phyloP scores from a whole-genome alignment of 805 yeast genomes.

The Ogataea wickerhamii region DNA sequence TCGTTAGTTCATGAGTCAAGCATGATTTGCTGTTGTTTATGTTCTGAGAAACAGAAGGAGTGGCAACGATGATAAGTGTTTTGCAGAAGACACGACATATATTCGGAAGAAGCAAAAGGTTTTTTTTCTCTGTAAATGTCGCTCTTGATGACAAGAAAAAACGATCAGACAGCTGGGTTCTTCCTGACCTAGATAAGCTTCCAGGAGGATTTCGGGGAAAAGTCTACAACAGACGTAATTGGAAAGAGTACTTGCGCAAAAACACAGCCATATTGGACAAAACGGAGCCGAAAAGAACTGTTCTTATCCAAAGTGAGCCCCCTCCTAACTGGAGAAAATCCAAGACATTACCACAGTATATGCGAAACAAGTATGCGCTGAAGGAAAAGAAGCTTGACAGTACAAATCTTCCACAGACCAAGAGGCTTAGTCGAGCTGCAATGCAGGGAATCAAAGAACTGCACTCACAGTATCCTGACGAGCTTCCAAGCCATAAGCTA shows the following conservation, averaged over 20 bases:
- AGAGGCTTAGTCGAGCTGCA: slow-evolving; percentile 61
- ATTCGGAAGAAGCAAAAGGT: no score
- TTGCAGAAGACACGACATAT: no score
- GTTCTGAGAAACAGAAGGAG: no score
- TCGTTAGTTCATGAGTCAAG: no score
- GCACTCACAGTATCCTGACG: slow-evolving; percentile 55
- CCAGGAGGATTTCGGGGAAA: slow-evolving; percentile 35
- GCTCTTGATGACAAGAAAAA: no score
- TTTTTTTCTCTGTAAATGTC: no score
- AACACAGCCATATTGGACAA: slow-evolving; percentile 17
- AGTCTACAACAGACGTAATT: slow-evolving; percentile 28
- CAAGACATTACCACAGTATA: slow-evolving; percentile 58
- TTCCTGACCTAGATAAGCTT: slow-evolving; percentile 33
- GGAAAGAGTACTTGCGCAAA: slow-evolving; percentile 24
- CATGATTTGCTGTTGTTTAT: no score
- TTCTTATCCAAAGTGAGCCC: slow-evolving; percentile 25
- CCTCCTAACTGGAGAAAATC: slow-evolving; percentile 47
- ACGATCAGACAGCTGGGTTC: slow-evolving; percentile 31
- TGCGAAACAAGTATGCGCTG: slow-evolving; percentile 61
- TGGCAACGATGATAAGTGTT: no score
- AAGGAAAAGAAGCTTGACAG: slow-evolving; percentile 47
- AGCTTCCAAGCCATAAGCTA: slow-evolving; percentile 51
- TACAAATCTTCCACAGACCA: slow-evolving; percentile 56
- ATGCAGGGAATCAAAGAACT: slow-evolving; percentile 62
- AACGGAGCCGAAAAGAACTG: slow-evolving; percentile 11